phyloP scores from a whole-genome alignment of 2,329 filamentous ascomycete genomes.

The Verticillium zaregamsianum region DNA sequence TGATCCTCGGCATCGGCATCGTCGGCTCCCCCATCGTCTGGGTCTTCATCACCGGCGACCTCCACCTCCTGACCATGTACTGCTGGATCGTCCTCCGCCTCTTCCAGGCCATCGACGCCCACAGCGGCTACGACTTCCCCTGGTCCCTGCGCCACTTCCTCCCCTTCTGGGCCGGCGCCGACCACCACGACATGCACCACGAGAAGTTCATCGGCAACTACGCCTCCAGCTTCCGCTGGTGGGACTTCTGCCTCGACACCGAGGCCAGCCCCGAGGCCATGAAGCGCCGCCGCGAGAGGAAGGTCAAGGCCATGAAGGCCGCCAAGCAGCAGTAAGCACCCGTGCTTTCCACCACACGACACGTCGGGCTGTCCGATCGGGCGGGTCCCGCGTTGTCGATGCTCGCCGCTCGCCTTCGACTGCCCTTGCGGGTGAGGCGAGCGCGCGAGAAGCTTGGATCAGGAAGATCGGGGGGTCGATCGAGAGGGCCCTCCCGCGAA shows the following conservation, averaged over 20 bases:
- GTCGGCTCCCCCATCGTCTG: slow-evolving; percentile 80
- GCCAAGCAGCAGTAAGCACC: slow-evolving; percentile 65
- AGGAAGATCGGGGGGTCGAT: background rate
- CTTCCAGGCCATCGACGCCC: slow-evolving; percentile 96
- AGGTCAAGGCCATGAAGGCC: slow-evolving; percentile 59
- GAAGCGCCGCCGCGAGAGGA: slow-evolving; percentile 77
- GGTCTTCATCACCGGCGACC: slow-evolving; percentile 75
- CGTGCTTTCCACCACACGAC: background rate
- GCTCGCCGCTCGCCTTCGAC: no score
- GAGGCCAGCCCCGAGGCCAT: slow-evolving; percentile 86
- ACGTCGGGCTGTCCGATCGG: background rate
- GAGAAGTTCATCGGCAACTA: slow-evolving; percentile 99
- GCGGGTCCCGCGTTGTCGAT: background rate
- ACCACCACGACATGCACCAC: slow-evolving; percentile 96
- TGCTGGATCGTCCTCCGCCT: slow-evolving; percentile 88
- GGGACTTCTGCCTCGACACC: slow-evolving; percentile 92
- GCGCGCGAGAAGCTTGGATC: background rate
- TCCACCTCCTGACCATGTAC: slow-evolving; percentile 98
- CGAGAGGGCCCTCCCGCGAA: background rate
- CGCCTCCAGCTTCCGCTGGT: slow-evolving; percentile 97
- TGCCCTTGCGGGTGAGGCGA: no score
- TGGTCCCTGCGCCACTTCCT: slow-evolving; percentile 95
- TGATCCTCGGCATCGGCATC: slow-evolving; percentile 85
- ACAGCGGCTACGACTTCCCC: slow-evolving; percentile 97
- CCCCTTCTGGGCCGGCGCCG: slow-evolving; percentile 95